These are phyloP conservation scores for Chenopodium quinoa DNA, from an alignment of 148 eudicot genomes.

Conservation along the genomic window DNA sequence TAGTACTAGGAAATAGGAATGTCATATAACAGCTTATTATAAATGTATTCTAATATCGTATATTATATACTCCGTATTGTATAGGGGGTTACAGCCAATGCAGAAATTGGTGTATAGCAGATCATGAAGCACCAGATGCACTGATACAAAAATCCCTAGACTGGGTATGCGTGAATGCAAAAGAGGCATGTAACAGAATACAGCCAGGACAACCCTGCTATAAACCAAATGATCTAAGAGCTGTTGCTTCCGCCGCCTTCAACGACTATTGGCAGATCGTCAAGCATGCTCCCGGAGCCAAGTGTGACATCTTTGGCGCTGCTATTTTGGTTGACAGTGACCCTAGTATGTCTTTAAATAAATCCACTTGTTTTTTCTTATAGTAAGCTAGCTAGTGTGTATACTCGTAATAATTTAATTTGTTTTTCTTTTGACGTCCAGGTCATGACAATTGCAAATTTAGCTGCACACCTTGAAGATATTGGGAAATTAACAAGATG, in stretches of 20 bases:
- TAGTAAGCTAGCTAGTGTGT: neutral
- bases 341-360: slow-evolving; percentile 18
- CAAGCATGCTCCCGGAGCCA: slow-evolving; percentile 3
- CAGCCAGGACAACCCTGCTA: slow-evolving; percentile 10
- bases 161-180: slow-evolving; percentile 22
- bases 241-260: slow-evolving; percentile 15
- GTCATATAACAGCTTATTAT: too few species aligned
- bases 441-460: neutral
- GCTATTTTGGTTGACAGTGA: slow-evolving; percentile 22
- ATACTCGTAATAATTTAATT: too few species aligned
- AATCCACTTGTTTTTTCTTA: too few species aligned
- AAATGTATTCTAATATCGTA: too few species aligned
- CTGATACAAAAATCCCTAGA: slow-evolving; percentile 13
- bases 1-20: too few species aligned
- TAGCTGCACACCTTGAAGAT: neutral
- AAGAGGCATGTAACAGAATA: slow-evolving; percentile 8
- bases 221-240: slow-evolving; percentile 13
- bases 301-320: slow-evolving; percentile 19
- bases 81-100: slow-evolving; percentile 4
- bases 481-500: neutral
- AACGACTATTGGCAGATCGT: slow-evolving; percentile 25
- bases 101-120: slow-evolving; percentile 18
- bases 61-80: too few species aligned
- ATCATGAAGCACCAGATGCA: neutral
- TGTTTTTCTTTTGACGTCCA: neutral